Conservation (phyloP, 495 filamentous ascomycete species). For the Rostrohypoxylon terebratum region DNA sequence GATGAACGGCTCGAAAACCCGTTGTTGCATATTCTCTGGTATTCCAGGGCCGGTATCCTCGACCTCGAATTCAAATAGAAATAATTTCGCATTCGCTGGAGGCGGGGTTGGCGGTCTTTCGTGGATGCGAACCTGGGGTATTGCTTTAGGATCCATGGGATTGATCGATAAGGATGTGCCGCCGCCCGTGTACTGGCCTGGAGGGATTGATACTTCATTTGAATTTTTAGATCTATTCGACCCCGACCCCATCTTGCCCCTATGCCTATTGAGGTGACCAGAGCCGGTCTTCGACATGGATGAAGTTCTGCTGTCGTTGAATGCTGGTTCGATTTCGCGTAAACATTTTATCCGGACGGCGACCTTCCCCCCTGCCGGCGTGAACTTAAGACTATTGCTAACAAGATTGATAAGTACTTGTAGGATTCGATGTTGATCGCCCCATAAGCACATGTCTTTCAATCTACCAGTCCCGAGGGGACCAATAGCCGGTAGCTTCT, state of each 20-base stretch:
- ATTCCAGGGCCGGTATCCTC: conserved; percentile 94
- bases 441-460: conserved; percentile 82
- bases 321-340: conserved; percentile 62
- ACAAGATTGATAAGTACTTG: conserved; percentile 94
- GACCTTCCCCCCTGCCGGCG: conserved; percentile 79
- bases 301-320: conserved; percentile 61
- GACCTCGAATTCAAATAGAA: conserved; percentile 87
- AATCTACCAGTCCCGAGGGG: conserved; percentile 71
- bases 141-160: conserved; percentile 64
- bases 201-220: conserved; percentile 48
- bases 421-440: conserved; percentile 88
- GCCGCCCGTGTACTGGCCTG: conserved; percentile 44
- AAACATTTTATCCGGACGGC: conserved; percentile 78
- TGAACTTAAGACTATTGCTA: conserved; percentile 93
- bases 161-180: conserved; percentile 69
- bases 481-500: conserved; percentile 62
- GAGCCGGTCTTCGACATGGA: conserved; percentile 62
- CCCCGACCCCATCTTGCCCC: conserved; percentile 61
- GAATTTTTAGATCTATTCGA: conserved; percentile 62
- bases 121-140: conserved; percentile 59
- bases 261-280: conserved; percentile 51
- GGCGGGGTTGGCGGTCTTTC: conserved; percentile 73
- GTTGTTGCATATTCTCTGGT: conserved; percentile 75
- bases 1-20: conserved; percentile 94
- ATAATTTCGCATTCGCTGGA: conserved; percentile 66